Conservation (phyloP, 148 eudicot species). For the Selenicereus undatus region DNA sequence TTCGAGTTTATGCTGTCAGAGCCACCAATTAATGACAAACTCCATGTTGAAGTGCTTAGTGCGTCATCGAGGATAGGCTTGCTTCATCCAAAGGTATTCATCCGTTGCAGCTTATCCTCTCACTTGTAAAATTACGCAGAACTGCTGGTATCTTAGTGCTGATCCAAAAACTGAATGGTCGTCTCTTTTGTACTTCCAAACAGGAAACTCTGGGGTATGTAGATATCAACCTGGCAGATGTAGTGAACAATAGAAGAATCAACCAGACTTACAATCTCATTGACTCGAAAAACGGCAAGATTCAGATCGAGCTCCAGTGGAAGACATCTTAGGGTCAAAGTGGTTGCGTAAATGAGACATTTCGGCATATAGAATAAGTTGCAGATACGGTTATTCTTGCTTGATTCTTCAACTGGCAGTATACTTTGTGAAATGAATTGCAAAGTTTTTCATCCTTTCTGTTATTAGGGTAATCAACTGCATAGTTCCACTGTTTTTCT, state of each 20-base stretch:
- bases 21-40: constrained; percentile 55
- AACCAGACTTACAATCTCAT: constrained; percentile 63
- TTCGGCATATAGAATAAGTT: constrained; percentile 5
- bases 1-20: constrained; percentile 56
- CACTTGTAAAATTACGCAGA: not conserved
- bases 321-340: constrained; percentile 38
- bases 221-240: constrained; percentile 60
- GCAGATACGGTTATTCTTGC: constrained; percentile 8
- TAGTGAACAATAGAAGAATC: constrained; percentile 59
- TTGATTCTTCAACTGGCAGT: not conserved
- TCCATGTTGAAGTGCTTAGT: constrained; percentile 59
- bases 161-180: not conserved
- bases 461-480: not conserved
- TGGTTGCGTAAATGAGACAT: not conserved
- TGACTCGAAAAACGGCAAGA: constrained; percentile 64
- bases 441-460: not conserved
- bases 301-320: constrained; percentile 74
- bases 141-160: not conserved
- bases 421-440: constrained; percentile 3
- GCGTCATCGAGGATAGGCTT: constrained; percentile 42
- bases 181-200: not conserved
- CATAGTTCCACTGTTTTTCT: not conserved
- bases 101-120: not conserved
- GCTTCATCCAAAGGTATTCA: constrained; percentile 57
- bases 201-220: constrained; percentile 74